Evolutionary conservation across 1,139 yeast genomes (phyloP).

Genomic region (Geotrichum australiense): DNA sequence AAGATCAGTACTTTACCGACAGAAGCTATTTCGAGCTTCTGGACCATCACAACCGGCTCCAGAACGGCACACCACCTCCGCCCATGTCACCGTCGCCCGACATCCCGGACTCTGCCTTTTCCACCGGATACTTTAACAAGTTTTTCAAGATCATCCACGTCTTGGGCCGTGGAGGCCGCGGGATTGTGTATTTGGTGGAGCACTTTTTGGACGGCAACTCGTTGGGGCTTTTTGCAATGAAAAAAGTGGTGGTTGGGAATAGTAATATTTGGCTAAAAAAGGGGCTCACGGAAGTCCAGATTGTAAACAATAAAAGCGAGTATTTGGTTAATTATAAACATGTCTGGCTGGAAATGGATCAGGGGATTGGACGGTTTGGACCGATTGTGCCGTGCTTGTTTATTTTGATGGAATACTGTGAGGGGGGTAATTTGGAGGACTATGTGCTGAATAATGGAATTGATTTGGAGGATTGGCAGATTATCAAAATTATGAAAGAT

Average conservation of each 20-base stretch:
- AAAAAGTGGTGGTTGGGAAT: constrained; percentile 77
- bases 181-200: constrained; percentile 75
- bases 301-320: constrained; percentile 48
- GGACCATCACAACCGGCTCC: constrained; percentile 12
- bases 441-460: constrained; percentile 36
- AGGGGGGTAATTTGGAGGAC: constrained; percentile 79
- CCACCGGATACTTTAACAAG: constrained; percentile 64
- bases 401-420: constrained; percentile 78
- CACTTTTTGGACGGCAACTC: constrained; percentile 66
- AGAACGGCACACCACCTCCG: neutral
- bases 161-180: constrained; percentile 78
- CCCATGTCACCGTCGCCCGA: neutral
- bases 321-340: constrained; percentile 72
- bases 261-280: constrained; percentile 59
- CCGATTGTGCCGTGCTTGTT: constrained; percentile 72
- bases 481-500: constrained; percentile 47
- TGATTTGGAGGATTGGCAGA: neutral
- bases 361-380: constrained; percentile 46
- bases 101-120: constrained; percentile 39
- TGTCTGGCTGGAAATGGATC: constrained; percentile 82
- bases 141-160: constrained; percentile 51
- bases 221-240: constrained; percentile 74
- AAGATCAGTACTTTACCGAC: constrained; percentile 19
- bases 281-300: constrained; percentile 71
- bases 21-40: constrained; percentile 30